phyloP scores from a whole-genome alignment of 805 yeast species.

The Hemisphaericaspora nanyangensis region DNA sequence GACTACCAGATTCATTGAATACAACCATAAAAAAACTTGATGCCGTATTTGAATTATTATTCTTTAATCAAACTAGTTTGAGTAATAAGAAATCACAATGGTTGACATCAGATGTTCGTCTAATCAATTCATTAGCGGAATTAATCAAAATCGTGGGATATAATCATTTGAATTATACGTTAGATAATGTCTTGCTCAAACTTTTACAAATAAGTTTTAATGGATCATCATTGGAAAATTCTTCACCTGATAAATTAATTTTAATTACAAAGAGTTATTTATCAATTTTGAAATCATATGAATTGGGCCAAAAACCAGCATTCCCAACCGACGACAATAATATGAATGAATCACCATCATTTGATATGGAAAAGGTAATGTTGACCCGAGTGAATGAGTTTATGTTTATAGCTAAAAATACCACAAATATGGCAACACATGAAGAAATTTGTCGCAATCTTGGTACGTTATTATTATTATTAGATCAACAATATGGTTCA shows the following conservation, averaged over 20 bases:
- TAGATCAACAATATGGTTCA: slow-evolving; percentile 55
- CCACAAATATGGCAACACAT: slow-evolving; percentile 52
- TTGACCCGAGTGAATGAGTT: slow-evolving; percentile 24
- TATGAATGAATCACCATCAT: not conserved
- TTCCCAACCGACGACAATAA: slow-evolving; percentile 56
- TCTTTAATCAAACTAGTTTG: slow-evolving; percentile 38
- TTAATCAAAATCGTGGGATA: slow-evolving; percentile 75
- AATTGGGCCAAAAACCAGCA: slow-evolving; percentile 53
- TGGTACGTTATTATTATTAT: slow-evolving; percentile 49
- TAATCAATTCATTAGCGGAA: slow-evolving; percentile 66
- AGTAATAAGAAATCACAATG: slow-evolving; percentile 64
- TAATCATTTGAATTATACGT: slow-evolving; percentile 70
- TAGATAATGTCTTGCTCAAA: slow-evolving; percentile 76
- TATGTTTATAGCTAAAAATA: slow-evolving; percentile 36
- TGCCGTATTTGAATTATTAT: slow-evolving; percentile 50
- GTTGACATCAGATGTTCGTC: slow-evolving; percentile 60
- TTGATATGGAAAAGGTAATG: not conserved
- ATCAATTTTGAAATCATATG: slow-evolving; percentile 62
- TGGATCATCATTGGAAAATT: slow-evolving; percentile 54
- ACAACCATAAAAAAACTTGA: slow-evolving; percentile 80
- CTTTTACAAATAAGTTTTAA: slow-evolving; percentile 60
- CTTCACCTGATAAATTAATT: slow-evolving; percentile 66
- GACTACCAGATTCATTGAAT: slow-evolving; percentile 86
- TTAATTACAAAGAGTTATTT: slow-evolving; percentile 70
- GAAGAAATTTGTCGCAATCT: slow-evolving; percentile 67